Evolutionary conservation across 2,329 filamentous ascomycete species (phyloP), one percentile per base, ranked within the genome.

Genomic region (Penicillium hordei): DNA sequence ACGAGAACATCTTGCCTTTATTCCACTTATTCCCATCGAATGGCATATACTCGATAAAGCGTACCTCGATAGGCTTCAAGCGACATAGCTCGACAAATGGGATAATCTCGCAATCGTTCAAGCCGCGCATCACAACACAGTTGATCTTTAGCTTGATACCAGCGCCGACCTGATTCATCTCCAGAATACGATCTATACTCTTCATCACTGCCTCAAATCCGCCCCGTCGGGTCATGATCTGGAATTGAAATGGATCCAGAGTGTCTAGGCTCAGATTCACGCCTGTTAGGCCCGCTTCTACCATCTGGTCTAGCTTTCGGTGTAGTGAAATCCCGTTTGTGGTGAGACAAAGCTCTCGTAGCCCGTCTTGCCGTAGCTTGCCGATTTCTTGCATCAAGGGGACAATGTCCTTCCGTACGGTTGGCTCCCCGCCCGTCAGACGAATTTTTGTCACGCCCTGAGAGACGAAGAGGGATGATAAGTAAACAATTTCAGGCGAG

Each of bases 21-120:
- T 86, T 93, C 94, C 94, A 99, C 73, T 93, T 95, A 76, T 99
- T 99, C 55, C 94, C 94, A 68, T 93, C 94, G 71, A 99, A 99
- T 0, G 94, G 94, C 94, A 99, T 99, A 76, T 99, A 74, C n/a
- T n/a, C n/a, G n/a, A n/a, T n/a, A n/a, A 99, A 99, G 36, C 94
- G 88, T 31, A 97, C 89, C 76, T 99, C 94, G 40, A 99, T 81
- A 58, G 96, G 87, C 66, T 90, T 88, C 39, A 96, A 88, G 29
- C 88, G 84, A 2, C 92, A 94, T 79, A 97, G 79, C 63, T 96
- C 92, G 31, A 99, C 90, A 74, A 99, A 99, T 0, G 89, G 86
- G 12, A 94, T 70, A 31, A 99, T 90, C 74, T 99, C 93, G 49
- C 86, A 82, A 66, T 97, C 93, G 72, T 99, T 99, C 67, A 97